Evolutionary conservation across 306 rosid genomes (phyloP).

Genomic region (Dicorynia guianensis): DNA sequence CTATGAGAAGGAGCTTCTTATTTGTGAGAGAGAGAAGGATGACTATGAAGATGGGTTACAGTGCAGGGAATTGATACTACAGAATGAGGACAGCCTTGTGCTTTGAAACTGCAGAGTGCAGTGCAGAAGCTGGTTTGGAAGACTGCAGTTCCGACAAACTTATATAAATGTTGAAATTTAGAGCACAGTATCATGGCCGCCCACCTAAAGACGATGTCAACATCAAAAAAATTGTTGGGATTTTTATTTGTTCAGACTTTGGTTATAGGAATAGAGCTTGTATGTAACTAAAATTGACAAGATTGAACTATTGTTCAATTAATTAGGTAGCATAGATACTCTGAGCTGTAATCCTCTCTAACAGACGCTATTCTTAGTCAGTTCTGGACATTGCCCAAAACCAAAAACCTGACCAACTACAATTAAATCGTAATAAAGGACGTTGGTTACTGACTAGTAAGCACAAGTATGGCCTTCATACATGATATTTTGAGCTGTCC

Average conservation of each 20-base stretch:
- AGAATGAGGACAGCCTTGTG: too few species aligned
- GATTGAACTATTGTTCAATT: constrained; percentile 8
- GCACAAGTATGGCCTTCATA: constrained; percentile 18
- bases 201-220: neutral
- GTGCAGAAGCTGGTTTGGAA: too few species aligned
- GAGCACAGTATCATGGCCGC: too few species aligned
- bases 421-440: constrained; percentile 2
- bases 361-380: neutral
- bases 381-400: constrained; percentile 33
- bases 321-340: constrained; percentile 18
- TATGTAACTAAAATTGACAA: constrained; percentile 34
- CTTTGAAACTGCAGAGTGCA: too few species aligned
- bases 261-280: too few species aligned
- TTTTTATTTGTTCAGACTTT: too few species aligned
- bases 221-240: constrained; percentile 12
- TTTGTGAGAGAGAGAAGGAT: constrained; percentile 7
- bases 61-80: too few species aligned
- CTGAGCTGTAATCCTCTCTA: constrained; percentile 6
- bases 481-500: constrained; percentile 38
- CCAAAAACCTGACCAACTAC: constrained; percentile 30
- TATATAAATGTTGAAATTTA: too few species aligned
- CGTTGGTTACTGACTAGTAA: constrained; percentile 23
- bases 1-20: constrained; percentile 3
- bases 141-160: constrained; percentile 45
- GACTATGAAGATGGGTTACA: constrained; percentile 28